Conservation (phyloP, 2,329 filamentous ascomycete genomes). For the Penicillium brasilianum region DNA sequence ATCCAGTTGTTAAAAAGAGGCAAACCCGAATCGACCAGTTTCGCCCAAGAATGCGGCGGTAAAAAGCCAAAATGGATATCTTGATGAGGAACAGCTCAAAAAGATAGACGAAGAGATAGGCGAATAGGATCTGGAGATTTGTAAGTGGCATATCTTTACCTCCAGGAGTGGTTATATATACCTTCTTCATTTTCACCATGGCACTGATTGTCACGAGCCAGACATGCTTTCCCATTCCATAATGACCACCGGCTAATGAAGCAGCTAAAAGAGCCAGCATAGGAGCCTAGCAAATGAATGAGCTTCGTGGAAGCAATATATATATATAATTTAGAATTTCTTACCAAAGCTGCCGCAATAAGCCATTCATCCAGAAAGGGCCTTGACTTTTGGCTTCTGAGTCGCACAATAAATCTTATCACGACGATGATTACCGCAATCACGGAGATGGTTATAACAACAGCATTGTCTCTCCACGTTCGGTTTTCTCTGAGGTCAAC, state of each 20-base stretch:
- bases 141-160: neutral
- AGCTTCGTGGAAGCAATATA: neutral
- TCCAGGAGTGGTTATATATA: neutral
- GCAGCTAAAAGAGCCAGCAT: neutral
- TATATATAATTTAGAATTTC: neutral
- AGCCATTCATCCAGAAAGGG: constrained; percentile 8
- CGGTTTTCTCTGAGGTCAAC: constrained; percentile 4
- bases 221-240: constrained; percentile 14
- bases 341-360: constrained; percentile 1
- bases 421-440: neutral
- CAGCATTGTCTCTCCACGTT: constrained; percentile 2
- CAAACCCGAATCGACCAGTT: constrained; percentile 18
- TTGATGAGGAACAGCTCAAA: constrained; percentile 24
- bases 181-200: constrained; percentile 16
- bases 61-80: constrained; percentile 32
- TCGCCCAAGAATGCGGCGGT: constrained; percentile 29
- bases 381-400: constrained; percentile 4
- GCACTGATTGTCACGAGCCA: constrained; percentile 4
- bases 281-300: neutral
- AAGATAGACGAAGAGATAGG: constrained; percentile 7
- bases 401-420: constrained; percentile 8
- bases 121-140: constrained; percentile 3
- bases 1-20: constrained; percentile 19
- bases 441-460: constrained; percentile 6
- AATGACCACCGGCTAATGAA: constrained; percentile 1